Conservation (phyloP, 2,329 filamentous ascomycete genomes). For the Rhytidhysteron rufulum region DNA sequence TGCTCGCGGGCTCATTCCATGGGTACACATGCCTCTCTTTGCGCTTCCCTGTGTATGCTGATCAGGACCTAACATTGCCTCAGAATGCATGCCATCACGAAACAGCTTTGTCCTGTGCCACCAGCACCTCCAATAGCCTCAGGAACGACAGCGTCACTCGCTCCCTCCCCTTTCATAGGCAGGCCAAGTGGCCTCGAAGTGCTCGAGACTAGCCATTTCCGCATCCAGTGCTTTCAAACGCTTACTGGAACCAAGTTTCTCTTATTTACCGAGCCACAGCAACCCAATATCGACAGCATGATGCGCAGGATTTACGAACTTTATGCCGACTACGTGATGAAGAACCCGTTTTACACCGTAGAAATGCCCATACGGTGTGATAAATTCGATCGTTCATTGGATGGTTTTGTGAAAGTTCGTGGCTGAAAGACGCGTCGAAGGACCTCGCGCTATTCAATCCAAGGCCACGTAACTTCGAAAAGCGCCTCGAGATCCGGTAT, state of each 20-base stretch:
- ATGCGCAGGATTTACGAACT: constrained; percentile 87
- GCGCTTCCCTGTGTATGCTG: not conserved
- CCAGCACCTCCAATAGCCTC: constrained; percentile 23
- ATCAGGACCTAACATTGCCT: constrained; percentile 3
- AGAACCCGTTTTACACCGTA: constrained; percentile 97
- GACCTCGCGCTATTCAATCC: too few relatives aligned
- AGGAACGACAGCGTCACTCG: constrained; percentile 17
- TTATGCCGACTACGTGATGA: constrained; percentile 97
- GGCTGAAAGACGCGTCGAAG: constrained; percentile 21
- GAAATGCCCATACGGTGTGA: constrained; percentile 98
- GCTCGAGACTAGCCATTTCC: constrained; percentile 89
- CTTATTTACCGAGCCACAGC: constrained; percentile 86
- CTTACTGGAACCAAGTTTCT: constrained; percentile 93
- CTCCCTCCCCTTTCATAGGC: constrained; percentile 36
- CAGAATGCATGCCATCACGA: constrained; percentile 62
- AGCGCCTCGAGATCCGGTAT: too few relatives aligned
- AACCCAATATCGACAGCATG: constrained; percentile 80
- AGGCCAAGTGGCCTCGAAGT: constrained; percentile 77
- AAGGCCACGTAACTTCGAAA: too few relatives aligned
- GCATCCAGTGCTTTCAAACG: constrained; percentile 93
- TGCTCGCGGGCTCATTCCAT: constrained; percentile 95
- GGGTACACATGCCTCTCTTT: constrained; percentile 58
- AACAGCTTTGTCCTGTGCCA: constrained; percentile 33
- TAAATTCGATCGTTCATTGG: constrained; percentile 83
- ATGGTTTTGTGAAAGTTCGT: constrained; percentile 66